Evolutionary conservation across 768 basidiomycete species (phyloP).

Genomic region (Mrakia gelida): DNA sequence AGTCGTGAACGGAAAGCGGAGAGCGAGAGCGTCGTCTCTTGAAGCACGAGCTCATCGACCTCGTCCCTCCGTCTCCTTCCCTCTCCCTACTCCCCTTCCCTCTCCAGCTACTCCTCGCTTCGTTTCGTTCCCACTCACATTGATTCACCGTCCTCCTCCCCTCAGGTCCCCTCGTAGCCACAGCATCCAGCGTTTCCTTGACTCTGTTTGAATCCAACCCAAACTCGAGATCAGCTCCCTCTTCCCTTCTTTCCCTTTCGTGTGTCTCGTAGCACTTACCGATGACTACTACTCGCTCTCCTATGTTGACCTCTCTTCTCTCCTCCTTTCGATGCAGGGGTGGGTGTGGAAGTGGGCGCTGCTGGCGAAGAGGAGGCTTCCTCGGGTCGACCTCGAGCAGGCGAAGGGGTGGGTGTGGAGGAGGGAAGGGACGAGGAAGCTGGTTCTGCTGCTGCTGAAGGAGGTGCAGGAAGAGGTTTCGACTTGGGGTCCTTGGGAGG

Average conservation of each 20-base stretch:
- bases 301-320: constrained; percentile 6
- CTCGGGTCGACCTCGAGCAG: too few relatives aligned
- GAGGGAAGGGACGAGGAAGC: too few relatives aligned
- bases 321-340: neutral
- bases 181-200: constrained; percentile 29
- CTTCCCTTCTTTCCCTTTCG: too few relatives aligned
- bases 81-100: neutral
- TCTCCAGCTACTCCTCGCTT: neutral
- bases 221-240: neutral
- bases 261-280: neutral
- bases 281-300: constrained; percentile 22
- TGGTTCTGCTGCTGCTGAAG: too few relatives aligned
- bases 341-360: neutral
- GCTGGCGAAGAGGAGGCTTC: neutral
- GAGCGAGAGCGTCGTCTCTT: too few relatives aligned
- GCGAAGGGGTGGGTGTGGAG: neutral
- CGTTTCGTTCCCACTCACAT: neutral
- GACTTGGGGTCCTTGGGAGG: neutral
- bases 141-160: constrained; percentile 30
- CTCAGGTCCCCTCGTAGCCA: constrained; percentile 6
- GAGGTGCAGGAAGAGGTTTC: neutral
- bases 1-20: too few relatives aligned
- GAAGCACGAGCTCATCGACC: neutral
- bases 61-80: neutral
- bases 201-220: constrained; percentile 5